Conservation (phyloP, 2,329 filamentous ascomycete species). For the Blumeria graminis region DNA sequence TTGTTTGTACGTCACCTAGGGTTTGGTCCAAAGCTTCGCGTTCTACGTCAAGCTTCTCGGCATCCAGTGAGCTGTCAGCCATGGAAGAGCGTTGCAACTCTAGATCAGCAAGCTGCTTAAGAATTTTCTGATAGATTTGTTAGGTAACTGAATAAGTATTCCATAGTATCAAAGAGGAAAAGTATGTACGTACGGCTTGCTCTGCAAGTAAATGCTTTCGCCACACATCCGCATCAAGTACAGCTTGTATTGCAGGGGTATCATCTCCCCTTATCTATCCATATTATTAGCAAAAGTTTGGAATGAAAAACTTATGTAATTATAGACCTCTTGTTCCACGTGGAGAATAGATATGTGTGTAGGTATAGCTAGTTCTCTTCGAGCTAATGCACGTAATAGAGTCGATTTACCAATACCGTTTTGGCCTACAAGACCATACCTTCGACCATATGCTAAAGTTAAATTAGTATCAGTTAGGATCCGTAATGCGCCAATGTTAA, state of each 20-base stretch:
- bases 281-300: not conserved
- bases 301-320: not conserved
- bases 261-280: slow-evolving; percentile 74
- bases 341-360: slow-evolving; percentile 97
- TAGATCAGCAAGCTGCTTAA: slow-evolving; percentile 46
- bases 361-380: slow-evolving; percentile 82
- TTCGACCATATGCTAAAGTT: slow-evolving; percentile 72
- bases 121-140: slow-evolving; percentile 35
- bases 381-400: slow-evolving; percentile 71
- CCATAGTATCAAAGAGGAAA: not conserved
- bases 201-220: slow-evolving; percentile 81
- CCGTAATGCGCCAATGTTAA: slow-evolving; percentile 68
- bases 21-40: slow-evolving; percentile 78
- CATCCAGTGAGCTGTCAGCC: slow-evolving; percentile 82
- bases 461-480: slow-evolving; percentile 81
- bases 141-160: not conserved
- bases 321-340: slow-evolving; percentile 79
- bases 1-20: slow-evolving; percentile 71
- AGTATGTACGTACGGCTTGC: slow-evolving; percentile 38
- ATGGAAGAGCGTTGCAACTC: slow-evolving; percentile 55
- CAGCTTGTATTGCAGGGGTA: slow-evolving; percentile 80
- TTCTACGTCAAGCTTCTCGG: slow-evolving; percentile 60
- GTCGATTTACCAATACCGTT: slow-evolving; percentile 98
- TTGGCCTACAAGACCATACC: slow-evolving; percentile 93
- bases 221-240: slow-evolving; percentile 95